These are phyloP conservation scores for Diphasiastrum complanatum DNA, from an alignment of 83 land plant species.

Conservation along the genomic window DNA sequence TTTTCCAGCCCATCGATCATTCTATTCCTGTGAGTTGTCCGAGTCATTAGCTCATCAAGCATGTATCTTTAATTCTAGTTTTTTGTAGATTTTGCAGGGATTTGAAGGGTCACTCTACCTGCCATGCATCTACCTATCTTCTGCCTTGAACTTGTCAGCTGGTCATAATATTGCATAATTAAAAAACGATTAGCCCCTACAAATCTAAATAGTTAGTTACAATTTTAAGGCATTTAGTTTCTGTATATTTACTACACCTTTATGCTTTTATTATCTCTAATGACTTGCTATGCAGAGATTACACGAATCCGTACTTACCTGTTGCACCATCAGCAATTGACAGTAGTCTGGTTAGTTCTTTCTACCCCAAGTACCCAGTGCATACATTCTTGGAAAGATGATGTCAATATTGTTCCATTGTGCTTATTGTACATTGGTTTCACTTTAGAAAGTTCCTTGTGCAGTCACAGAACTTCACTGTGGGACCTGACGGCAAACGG, in stretches of 20 bases:
- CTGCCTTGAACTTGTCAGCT: too few species aligned
- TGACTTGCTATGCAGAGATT: constrained; percentile 50
- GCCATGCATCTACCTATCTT: too few species aligned
- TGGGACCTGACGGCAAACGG: constrained; percentile 75
- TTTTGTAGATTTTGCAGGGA: too few species aligned
- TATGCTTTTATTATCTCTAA: background rate
- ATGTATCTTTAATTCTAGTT: too few species aligned
- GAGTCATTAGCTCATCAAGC: too few species aligned
- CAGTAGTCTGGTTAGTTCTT: constrained; percentile 59
- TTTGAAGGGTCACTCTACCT: too few species aligned
- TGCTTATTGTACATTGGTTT: background rate
- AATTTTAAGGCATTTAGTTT: too few species aligned
- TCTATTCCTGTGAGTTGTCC: too few species aligned
- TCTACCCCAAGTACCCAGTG: background rate
- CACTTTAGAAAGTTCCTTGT: background rate
- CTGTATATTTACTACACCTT: background rate
- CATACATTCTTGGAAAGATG: constrained; percentile 27
- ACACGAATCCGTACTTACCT: constrained; percentile 83
- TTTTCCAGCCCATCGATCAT: too few species aligned
- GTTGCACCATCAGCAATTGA: constrained; percentile 91
- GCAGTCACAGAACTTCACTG: constrained; percentile 43
- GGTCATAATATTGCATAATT: too few species aligned
- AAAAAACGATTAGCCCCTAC: too few species aligned
- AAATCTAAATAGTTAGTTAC: too few species aligned
- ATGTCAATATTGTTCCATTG: background rate